Evolutionary conservation across 352 stramenopile species (phyloP).

Genomic region (Phytophthora hybrid): DNA sequence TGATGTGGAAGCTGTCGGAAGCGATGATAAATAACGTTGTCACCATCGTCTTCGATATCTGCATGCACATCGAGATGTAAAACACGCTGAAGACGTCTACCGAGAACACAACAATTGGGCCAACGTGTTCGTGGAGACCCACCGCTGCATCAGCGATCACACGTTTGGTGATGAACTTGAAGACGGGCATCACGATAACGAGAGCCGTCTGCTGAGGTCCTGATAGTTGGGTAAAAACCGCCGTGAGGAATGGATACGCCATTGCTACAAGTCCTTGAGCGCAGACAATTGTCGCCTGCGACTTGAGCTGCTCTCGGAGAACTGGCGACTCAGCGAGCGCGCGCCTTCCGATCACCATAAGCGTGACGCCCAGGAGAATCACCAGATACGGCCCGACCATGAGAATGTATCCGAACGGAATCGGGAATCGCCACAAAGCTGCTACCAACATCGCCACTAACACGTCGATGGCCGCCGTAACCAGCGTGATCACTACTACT

Average conservation of each 20-base stretch:
- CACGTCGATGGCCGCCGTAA: slow-evolving; percentile 2
- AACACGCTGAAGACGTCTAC: slow-evolving; percentile 40
- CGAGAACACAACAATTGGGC: slow-evolving; percentile 30
- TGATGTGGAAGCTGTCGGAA: slow-evolving; percentile 6
- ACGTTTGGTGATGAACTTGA: slow-evolving; percentile 31
- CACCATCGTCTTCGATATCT: slow-evolving; percentile 11
- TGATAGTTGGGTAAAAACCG: slow-evolving; percentile 11
- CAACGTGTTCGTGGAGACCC: slow-evolving; percentile 27
- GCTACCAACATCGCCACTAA: slow-evolving; percentile 11
- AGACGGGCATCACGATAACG: slow-evolving; percentile 14
- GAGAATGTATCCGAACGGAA: slow-evolving; percentile 31
- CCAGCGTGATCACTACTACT: slow-evolving; percentile 5
- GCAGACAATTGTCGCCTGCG: slow-evolving; percentile 15
- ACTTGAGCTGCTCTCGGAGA: slow-evolving; percentile 13
- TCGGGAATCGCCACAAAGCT: slow-evolving; percentile 19
- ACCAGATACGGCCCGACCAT: slow-evolving; percentile 7
- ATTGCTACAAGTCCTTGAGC: slow-evolving; percentile 19
- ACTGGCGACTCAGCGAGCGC: not conserved
- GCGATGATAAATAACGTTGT: slow-evolving; percentile 14
- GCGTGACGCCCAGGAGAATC: slow-evolving; percentile 8
- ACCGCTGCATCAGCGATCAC: slow-evolving; percentile 4
- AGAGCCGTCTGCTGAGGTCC: slow-evolving; percentile 8
- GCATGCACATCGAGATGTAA: slow-evolving; percentile 36
- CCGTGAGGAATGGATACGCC: slow-evolving; percentile 22
- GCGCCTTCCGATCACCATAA: slow-evolving; percentile 3